Base-by-base conservation (phyloP, 768 basidiomycete genomes). In the Lentinus brumalis region DNA sequence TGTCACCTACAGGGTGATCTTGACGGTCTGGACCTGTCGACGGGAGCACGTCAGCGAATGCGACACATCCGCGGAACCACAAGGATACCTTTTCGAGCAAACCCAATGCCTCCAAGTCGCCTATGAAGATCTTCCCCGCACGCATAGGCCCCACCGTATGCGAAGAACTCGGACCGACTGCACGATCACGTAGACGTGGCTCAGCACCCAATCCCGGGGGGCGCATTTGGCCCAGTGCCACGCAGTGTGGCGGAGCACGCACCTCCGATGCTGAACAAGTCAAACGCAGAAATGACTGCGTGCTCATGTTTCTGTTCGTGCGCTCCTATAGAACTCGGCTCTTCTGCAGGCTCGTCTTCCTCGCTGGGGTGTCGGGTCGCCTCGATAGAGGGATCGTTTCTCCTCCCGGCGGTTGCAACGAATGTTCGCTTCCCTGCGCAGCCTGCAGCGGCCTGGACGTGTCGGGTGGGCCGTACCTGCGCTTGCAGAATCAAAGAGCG, bases 201-300 rank as follows among this genome's bases (percentile, higher is more conserved):
- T 54, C 54, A 44, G 8, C 40, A 15, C 18, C 56, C 57, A 54
- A 55, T 56, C 47, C 57, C 42, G 21, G 18, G 38, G 26, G 14
- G n/a, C 39, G 51, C 31, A 56, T 12, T 31, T 30, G 47, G 7
- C 35, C 35, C 35, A 11, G 35, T 35, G 11, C 11, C 35, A 35
- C 11, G 58, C 38, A 46, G 35, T 40, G 39, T 50, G 50, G 51
- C 50, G 46, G 46, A 26, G 39, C 15, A 72, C 85, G 64, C 66
- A 89, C 91, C 91, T 60, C 94, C 94, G 63, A 96, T 90, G 67
- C 88, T 91, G 78, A 96, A 96, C 54, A 96, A 78, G 73, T 97
- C 95, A 70, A 96, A 96, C 0, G 94, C 87, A 1, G 92, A 94
- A 56, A 96, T 95, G 64, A 96, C 94, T 5, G 94, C 94, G 78